Conservation (phyloP, 208 protist species). For the Vickermania ingenoplastis region DNA sequence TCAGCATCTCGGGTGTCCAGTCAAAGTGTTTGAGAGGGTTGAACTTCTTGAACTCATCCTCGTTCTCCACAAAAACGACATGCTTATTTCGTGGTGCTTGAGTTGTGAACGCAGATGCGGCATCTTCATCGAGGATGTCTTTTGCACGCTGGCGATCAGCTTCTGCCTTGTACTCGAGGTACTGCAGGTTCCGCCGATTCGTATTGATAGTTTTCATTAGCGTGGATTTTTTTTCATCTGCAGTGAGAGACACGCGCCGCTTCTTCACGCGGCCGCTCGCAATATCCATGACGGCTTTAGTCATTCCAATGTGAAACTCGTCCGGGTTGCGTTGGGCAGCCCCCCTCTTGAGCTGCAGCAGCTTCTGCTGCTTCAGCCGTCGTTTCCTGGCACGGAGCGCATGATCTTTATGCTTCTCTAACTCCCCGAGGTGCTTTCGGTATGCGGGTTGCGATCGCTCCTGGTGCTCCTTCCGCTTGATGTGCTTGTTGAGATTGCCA, state of each 20-base stretch:
- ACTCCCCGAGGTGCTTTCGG: slow-evolving; percentile 76
- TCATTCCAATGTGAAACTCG: slow-evolving; percentile 93
- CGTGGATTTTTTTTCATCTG: slow-evolving; percentile 40
- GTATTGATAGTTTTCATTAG: slow-evolving; percentile 48
- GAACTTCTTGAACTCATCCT: slow-evolving; percentile 74
- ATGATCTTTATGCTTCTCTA: slow-evolving; percentile 93
- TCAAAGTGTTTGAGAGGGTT: slow-evolving; percentile 72
- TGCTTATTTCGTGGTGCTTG: slow-evolving; percentile 69
- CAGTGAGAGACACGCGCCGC: slow-evolving; percentile 13
- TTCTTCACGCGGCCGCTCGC: slow-evolving; percentile 76
- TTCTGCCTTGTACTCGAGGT: slow-evolving; percentile 75
- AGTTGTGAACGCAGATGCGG: slow-evolving; percentile 44
- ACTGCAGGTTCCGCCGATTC: slow-evolving; percentile 76
- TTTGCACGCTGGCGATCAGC: slow-evolving; percentile 43
- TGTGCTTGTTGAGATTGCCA: slow-evolving; percentile 76
- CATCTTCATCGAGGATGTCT: slow-evolving; percentile 76
- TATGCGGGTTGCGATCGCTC: slow-evolving; percentile 81
- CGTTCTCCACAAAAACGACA: slow-evolving; percentile 71
- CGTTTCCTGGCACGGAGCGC: slow-evolving; percentile 69
- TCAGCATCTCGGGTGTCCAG: slow-evolving; percentile 75
- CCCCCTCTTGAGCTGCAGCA: slow-evolving; percentile 70
- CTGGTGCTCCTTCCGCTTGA: slow-evolving; percentile 82
- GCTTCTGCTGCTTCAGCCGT: slow-evolving; percentile 57
- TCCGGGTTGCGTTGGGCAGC: slow-evolving; percentile 89
- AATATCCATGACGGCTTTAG: slow-evolving; percentile 80